Base-by-base conservation (phyloP, 306 rosid genomes). In the Herpetospermum pedunculosum region DNA sequence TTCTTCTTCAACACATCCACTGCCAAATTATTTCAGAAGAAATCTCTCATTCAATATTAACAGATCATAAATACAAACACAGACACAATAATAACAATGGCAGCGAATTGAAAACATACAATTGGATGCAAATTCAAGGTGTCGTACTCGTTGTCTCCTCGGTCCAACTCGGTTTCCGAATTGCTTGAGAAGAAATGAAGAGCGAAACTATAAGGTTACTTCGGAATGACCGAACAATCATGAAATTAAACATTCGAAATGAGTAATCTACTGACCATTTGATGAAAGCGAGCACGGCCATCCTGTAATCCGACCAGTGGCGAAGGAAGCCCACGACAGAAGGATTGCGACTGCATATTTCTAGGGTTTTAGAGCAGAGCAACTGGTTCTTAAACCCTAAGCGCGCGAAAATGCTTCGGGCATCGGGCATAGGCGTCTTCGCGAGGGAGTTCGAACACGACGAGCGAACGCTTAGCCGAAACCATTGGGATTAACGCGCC, bases 291-390 rank as follows among this genome's bases (percentile, higher is more conserved):
- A 15, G 63, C n/a, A 15, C 60, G 80, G 52, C 14, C 50, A 32
- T 43, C 64, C 3, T 77, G 80, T 12, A 46, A 78, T 26, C 71
- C 43, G 68, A 80, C 0, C 25, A 82, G 47, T 57, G 73, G 77
- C 30, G 83, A 74, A 57, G 87, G 79, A 80, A 80, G 83, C 48
- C 85, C 81, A 25, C 72, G 74, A 73, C 85, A 88, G 71, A 82
- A 75, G 35, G 81, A 78, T 72, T 80, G 87, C 29, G 81, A 74
- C 69, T 72, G 81, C 92, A 88, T 85, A 44, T 0, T 1, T 35
- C 44, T 52, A 38, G 75, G 73, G 76, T 53, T 75, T 81, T 75
- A 79, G 87, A 83, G 87, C 78, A 83, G 81, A 65, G 76, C 70
- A 46, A 19, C 58, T 13, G 14, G 29, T 10, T 59, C 3, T 32